Evolutionary conservation across 164 flowering plant genomes (phyloP).

Genomic region (Piper longum): DNA sequence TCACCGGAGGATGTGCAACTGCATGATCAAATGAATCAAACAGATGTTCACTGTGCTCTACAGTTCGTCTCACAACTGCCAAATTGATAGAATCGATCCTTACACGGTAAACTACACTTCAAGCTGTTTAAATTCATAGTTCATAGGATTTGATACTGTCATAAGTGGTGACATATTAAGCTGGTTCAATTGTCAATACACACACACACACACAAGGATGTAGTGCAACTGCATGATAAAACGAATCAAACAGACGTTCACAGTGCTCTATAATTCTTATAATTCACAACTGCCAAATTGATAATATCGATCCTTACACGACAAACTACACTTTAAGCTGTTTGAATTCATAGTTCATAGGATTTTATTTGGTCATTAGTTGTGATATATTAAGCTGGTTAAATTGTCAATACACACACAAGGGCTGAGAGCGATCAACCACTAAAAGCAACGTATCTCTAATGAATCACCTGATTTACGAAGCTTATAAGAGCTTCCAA

Average conservation of each 20-base stretch:
- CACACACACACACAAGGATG: not conserved
- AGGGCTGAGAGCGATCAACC: not conserved
- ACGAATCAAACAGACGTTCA: no score
- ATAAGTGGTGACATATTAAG: no score
- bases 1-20: no score
- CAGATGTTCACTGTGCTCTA: no score
- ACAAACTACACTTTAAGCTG: not conserved
- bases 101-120: not conserved
- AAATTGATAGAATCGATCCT: not conserved
- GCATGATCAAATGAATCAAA: no score
- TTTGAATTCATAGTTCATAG: no score
- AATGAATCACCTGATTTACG: constrained; percentile 48
- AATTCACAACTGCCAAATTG: not conserved
- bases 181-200: not conserved
- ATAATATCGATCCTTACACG: not conserved
- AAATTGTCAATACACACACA: no score
- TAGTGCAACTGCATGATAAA: no score
- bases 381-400: not conserved
- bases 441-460: not conserved
- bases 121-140: not conserved
- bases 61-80: not conserved
- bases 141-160: no score
- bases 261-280: no score
- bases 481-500: constrained; percentile 61
- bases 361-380: no score